Evolutionary conservation across 768 basidiomycete genomes (phyloP).

Genomic region (Galerina sulciceps): DNA sequence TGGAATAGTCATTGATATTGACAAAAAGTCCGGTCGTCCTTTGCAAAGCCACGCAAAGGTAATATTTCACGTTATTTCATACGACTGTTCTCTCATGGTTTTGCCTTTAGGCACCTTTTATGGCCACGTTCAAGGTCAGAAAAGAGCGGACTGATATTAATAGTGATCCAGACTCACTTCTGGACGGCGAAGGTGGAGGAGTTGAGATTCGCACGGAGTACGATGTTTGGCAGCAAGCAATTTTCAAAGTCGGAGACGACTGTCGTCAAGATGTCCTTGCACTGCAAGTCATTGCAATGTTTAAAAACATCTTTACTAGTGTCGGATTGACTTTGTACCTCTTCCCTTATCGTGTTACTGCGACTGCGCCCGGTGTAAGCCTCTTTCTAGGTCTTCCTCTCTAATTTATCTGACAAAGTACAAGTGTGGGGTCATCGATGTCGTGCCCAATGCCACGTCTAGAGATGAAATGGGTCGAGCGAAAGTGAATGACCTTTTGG

Average conservation of each 20-base stretch:
- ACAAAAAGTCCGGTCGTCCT: conserved; percentile 94
- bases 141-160: conserved; percentile 77
- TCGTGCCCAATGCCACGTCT: conserved; percentile 96
- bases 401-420: not conserved
- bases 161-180: conserved; percentile 73
- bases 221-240: conserved; percentile 96
- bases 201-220: conserved; percentile 65
- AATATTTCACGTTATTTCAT: conserved; percentile 3
- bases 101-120: conserved; percentile 87
- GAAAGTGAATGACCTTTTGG: conserved; percentile 94
- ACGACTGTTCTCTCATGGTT: not conserved
- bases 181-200: conserved; percentile 64
- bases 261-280: conserved; percentile 99
- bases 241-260: conserved; percentile 99
- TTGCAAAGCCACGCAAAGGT: conserved; percentile 98
- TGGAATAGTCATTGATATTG: conserved; percentile 94
- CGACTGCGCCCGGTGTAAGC: conserved; percentile 93
- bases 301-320: conserved; percentile 94
- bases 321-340: conserved; percentile 91
- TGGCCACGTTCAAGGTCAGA: conserved; percentile 99
- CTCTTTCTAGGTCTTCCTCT: not conserved
- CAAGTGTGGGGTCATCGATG: conserved; percentile 97
- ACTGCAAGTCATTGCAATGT: conserved; percentile 97
- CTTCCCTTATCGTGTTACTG: conserved; percentile 95
- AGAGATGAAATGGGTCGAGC: conserved; percentile 99